These are phyloP conservation scores for Coccomyxa sp. DNA, from an alignment of 139 green algal species.

Conservation along the genomic window DNA sequence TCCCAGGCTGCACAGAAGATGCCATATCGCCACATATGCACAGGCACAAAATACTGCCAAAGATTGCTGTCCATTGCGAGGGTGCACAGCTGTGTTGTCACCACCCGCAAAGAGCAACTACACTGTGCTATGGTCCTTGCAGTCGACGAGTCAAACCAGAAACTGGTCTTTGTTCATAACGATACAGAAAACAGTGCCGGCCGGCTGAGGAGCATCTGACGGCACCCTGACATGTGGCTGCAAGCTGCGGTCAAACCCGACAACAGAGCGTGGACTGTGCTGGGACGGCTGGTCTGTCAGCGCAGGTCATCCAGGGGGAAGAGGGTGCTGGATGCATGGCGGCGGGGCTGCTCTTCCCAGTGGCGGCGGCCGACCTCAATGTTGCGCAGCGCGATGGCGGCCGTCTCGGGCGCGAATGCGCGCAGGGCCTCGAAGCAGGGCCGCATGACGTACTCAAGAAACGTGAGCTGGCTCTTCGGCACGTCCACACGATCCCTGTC, in stretches of 20 bases:
- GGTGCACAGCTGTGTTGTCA: no score
- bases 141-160: no score
- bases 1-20: no score
- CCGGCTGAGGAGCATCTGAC: no score
- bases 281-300: neutral
- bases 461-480: constrained; percentile 57
- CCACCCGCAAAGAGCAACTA: no score
- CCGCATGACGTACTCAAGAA: constrained; percentile 44
- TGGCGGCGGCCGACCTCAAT: constrained; percentile 8
- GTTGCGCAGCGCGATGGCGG: constrained; percentile 14
- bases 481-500: constrained; percentile 56
- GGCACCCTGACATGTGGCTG: no score
- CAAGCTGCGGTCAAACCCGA: neutral
- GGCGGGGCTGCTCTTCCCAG: constrained; percentile 11
- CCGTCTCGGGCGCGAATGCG: constrained; percentile 25
- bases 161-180: no score
- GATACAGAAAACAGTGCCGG: no score
- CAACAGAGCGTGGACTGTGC: neutral
- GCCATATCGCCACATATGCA: no score
- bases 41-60: no score
- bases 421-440: constrained; percentile 31
- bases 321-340: neutral
- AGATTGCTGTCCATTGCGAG: no score
- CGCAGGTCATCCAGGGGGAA: neutral
- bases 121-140: no score